These are phyloP conservation scores for Lonicera japonica DNA, from an alignment of 129 eudicot genomes.

Conservation along the genomic window DNA sequence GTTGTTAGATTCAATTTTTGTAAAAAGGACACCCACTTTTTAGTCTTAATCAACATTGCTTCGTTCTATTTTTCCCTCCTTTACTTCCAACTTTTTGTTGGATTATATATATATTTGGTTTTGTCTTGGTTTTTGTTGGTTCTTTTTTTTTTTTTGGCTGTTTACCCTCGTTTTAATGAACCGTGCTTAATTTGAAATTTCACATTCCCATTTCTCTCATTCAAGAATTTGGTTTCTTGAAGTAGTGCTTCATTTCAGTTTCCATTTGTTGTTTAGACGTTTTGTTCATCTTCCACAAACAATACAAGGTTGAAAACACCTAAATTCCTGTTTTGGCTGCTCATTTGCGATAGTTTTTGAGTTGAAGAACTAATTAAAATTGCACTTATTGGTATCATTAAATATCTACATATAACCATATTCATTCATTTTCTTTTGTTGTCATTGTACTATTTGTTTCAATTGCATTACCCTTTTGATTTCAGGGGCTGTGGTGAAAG, in stretches of 20 bases:
- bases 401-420: background rate
- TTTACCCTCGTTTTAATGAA: background rate
- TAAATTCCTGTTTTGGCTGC: no score
- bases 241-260: background rate
- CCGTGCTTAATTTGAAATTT: background rate
- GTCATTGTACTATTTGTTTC: background rate
- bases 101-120: background rate
- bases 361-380: no score
- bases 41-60: background rate
- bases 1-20: background rate
- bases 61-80: slow-evolving; percentile 6
- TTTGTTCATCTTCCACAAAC: background rate
- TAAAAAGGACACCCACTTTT: slow-evolving; percentile 2
- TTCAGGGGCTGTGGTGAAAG: slow-evolving; percentile 3
- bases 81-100: slow-evolving; percentile 2
- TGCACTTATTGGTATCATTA: background rate
- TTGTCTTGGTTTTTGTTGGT: background rate
- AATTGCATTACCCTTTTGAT: background rate
- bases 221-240: background rate
- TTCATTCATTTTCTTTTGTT: background rate
- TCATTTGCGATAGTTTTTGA: no score
- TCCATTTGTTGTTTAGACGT: background rate
- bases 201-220: background rate
- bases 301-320: no score
- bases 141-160: no score